Conservation (phyloP, 73 alveolate species). For the Paramecium pentaurelia region DNA sequence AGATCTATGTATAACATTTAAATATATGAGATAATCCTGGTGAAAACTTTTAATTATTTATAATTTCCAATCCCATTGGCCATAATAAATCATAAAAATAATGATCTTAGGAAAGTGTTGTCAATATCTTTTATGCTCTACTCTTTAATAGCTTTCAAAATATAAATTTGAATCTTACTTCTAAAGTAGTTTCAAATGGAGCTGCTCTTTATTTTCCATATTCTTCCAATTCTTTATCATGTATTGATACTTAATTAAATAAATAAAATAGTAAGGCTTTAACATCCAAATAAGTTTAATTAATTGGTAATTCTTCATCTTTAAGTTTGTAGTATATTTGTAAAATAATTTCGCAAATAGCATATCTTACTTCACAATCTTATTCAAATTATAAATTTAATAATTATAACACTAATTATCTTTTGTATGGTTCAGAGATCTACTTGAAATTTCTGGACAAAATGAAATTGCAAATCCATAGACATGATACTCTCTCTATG, state of each 20-base stretch:
- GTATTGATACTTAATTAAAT: conserved; percentile 52
- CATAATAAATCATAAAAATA: conserved; percentile 28
- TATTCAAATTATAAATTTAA: conserved; percentile 43
- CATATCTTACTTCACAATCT: conserved; percentile 55
- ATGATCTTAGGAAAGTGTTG: background rate
- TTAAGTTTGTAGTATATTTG: conserved; percentile 7
- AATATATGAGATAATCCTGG: conserved; percentile 42
- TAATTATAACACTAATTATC: conserved; percentile 9
- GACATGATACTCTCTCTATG: conserved; percentile 49
- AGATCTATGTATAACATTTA: background rate
- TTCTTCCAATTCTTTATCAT: conserved; percentile 56
- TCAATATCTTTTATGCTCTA: conserved; percentile 52
- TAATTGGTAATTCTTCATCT: conserved; percentile 26
- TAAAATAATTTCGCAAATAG: conserved; percentile 43
- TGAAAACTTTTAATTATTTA: background rate
- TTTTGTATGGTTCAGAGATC: conserved; percentile 52
- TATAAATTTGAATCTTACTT: background rate
- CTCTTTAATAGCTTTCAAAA: background rate
- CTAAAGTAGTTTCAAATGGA: conserved; percentile 51
- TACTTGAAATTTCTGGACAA: conserved; percentile 40
- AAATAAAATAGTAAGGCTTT: conserved; percentile 44
- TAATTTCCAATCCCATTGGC: conserved; percentile 47
- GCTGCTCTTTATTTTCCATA: conserved; percentile 31
- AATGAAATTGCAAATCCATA: conserved; percentile 53
- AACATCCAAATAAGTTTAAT: conserved; percentile 3